A percentile compares a stretch with the other conserved stretches of the same genome.
Evolutionary conservation across 345 rosid species (phyloP).

Genomic region (Salix koriyanagi): DNA sequence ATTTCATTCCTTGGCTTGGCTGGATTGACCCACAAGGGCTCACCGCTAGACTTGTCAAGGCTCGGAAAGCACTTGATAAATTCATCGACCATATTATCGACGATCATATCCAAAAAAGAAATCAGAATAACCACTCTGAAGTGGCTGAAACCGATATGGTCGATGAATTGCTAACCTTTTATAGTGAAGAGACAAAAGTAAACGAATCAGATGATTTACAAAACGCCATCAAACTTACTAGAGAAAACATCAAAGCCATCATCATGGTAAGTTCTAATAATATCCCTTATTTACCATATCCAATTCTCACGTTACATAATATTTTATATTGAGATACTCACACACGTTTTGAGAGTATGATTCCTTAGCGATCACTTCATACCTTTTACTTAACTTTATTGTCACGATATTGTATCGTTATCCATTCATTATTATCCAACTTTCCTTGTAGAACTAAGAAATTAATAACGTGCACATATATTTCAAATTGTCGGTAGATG

Average conservation of each 20-base stretch:
- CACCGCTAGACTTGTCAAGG: slow-evolving; percentile 47
- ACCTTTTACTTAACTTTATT: no score
- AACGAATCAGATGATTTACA: slow-evolving; percentile 51
- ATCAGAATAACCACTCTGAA: slow-evolving; percentile 8
- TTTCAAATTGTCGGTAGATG: not conserved
- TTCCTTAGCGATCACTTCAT: no score
- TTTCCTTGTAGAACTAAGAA: not conserved
- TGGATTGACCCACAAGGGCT: slow-evolving; percentile 77
- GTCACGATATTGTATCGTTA: no score
- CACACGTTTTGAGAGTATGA: no score
- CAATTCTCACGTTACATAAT: not conserved
- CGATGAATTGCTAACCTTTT: slow-evolving; percentile 81
- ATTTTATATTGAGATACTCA: not conserved
- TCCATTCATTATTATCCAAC: no score
- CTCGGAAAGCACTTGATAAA: slow-evolving; percentile 59
- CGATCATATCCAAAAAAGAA: slow-evolving; percentile 58
- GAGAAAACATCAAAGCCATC: slow-evolving; percentile 81
- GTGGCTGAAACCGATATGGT: slow-evolving; percentile 71
- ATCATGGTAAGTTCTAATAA: slow-evolving; percentile 55
- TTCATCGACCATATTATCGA: slow-evolving; percentile 78
- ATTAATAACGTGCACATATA: not conserved
- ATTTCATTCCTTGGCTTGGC: slow-evolving; percentile 65
- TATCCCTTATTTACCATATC: not conserved
- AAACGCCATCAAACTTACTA: slow-evolving; percentile 58
- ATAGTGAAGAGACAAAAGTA: slow-evolving; percentile 56